A percentile compares a stretch with the other conserved stretches of the same genome.
Evolutionary conservation across 805 yeast species (phyloP).

Genomic region (Candida wancherniae): DNA sequence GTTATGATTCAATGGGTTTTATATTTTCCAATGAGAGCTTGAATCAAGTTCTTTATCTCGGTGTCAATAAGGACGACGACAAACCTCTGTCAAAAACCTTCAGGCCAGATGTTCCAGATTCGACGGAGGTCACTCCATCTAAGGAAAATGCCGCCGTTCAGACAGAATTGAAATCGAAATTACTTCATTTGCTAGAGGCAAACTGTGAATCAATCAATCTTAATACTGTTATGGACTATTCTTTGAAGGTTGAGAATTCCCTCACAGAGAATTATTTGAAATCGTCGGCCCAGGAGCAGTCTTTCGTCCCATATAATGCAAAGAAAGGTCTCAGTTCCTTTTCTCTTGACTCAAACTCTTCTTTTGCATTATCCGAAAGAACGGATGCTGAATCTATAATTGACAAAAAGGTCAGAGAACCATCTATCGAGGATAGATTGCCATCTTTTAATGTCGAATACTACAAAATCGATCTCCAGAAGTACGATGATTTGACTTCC

Average conservation of each 20-base stretch:
- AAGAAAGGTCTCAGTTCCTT: conserved; percentile 4
- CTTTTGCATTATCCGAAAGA: conserved; percentile 1
- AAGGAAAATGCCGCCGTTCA: background rate
- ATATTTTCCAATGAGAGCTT: conserved; percentile 41
- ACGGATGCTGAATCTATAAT: background rate
- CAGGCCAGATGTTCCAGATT: conserved; percentile 2
- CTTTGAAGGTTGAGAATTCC: conserved; percentile 63
- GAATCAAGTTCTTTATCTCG: conserved; percentile 39
- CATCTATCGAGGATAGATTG: conserved; percentile 19
- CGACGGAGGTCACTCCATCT: background rate
- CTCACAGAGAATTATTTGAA: conserved; percentile 35
- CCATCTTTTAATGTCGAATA: conserved; percentile 35
- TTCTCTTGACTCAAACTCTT: conserved; percentile 4
- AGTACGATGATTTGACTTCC: conserved; percentile 29
- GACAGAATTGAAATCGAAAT: conserved; percentile 29
- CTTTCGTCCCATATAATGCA: background rate
- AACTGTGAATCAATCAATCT: conserved; percentile 44
- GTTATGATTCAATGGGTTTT: conserved; percentile 40
- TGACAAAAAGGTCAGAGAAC: conserved; percentile 6
- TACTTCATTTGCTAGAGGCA: conserved; percentile 42
- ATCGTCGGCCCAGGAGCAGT: background rate
- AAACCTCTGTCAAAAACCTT: conserved; percentile 18
- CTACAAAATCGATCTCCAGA: conserved; percentile 30
- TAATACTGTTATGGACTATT: conserved; percentile 55
- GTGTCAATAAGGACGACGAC: conserved; percentile 29